Evolutionary conservation across 495 filamentous ascomycete genomes (phyloP).

Genomic region (Daldinia vernicosa): DNA sequence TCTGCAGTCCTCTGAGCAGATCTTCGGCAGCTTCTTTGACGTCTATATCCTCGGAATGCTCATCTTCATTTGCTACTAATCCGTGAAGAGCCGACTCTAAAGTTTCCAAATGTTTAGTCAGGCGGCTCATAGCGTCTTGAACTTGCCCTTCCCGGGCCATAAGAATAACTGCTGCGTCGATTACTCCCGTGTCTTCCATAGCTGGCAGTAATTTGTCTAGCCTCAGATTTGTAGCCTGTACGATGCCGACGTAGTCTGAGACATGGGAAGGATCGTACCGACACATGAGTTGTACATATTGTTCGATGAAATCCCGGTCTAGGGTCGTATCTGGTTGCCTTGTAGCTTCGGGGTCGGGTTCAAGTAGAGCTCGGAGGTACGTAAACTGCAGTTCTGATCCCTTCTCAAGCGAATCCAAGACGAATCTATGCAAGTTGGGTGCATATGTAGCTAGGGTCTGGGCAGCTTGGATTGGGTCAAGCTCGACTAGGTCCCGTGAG

Average conservation of each 20-base stretch:
- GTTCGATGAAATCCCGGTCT: slow-evolving; percentile 72
- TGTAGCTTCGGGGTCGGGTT: slow-evolving; percentile 63
- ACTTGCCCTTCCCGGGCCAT: slow-evolving; percentile 91
- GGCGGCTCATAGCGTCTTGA: slow-evolving; percentile 80
- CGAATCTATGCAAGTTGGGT: slow-evolving; percentile 73
- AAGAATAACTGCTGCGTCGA: slow-evolving; percentile 92
- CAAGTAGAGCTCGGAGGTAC: slow-evolving; percentile 82
- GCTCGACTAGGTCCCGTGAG: slow-evolving; percentile 71
- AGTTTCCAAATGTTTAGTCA: slow-evolving; percentile 78
- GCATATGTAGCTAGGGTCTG: slow-evolving; percentile 71
- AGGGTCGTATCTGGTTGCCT: slow-evolving; percentile 48
- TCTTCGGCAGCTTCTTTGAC: slow-evolving; percentile 61
- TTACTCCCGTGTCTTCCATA: slow-evolving; percentile 86
- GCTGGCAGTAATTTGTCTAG: slow-evolving; percentile 83
- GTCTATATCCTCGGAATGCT: slow-evolving; percentile 60
- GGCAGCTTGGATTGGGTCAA: slow-evolving; percentile 75
- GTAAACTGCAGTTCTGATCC: slow-evolving; percentile 73
- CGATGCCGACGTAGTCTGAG: slow-evolving; percentile 79
- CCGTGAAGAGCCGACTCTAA: slow-evolving; percentile 82
- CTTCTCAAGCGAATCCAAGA: slow-evolving; percentile 71
- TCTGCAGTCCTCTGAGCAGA: slow-evolving; percentile 79
- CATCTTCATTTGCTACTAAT: slow-evolving; percentile 64
- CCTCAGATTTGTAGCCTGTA: slow-evolving; percentile 81
- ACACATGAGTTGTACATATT: slow-evolving; percentile 91
- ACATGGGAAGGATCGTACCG: slow-evolving; percentile 82